Percentiles rank a stretch among this genome's conserved stretches.
Conservation (phyloP, 1,284 basidiomycete species). For the Cutaneotrichosporon mucoides region DNA sequence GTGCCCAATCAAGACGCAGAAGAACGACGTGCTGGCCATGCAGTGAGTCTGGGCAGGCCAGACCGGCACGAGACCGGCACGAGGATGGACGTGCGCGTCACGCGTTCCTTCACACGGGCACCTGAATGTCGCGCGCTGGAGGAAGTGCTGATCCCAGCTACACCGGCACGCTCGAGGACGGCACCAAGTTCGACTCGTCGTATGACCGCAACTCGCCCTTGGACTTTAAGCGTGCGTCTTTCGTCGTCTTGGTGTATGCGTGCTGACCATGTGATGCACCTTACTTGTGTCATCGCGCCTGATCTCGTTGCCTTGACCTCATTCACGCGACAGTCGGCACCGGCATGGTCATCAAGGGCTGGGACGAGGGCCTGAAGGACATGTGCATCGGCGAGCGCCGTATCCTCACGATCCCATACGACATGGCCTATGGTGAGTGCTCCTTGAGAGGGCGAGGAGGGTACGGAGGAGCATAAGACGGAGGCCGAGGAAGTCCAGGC, state of each 20-base stretch:
- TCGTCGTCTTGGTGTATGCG: too few species aligned
- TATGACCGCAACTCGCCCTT: conserved; percentile 54
- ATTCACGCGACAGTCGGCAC: conserved; percentile 47
- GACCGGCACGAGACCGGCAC: too few species aligned
- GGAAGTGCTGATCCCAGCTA: conserved; percentile 41
- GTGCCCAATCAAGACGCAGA: conserved; percentile 52
- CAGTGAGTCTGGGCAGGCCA: conserved; percentile 32
- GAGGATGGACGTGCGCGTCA: too few species aligned
- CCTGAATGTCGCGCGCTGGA: too few species aligned
- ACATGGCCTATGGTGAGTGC: conserved; percentile 70
- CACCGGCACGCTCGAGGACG: conserved; percentile 53
- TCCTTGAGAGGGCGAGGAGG: too few species aligned
- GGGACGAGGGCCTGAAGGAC: conserved; percentile 53
- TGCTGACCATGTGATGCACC: too few species aligned
- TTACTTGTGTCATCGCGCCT: too few species aligned
- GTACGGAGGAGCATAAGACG: too few species aligned
- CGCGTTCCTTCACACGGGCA: too few species aligned
- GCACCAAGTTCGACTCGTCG: conserved; percentile 56
- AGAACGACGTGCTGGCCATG: conserved; percentile 54
- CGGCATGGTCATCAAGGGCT: conserved; percentile 54
- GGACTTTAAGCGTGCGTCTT: conserved; percentile 48
- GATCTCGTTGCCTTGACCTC: too few species aligned
- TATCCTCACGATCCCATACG: conserved; percentile 76
- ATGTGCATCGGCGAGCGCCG: conserved; percentile 92
- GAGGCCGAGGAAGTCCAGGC: too few species aligned